Base-by-base conservation (phyloP, 2,329 filamentous ascomycete species). In the Nectriaceae sp. region DNA sequence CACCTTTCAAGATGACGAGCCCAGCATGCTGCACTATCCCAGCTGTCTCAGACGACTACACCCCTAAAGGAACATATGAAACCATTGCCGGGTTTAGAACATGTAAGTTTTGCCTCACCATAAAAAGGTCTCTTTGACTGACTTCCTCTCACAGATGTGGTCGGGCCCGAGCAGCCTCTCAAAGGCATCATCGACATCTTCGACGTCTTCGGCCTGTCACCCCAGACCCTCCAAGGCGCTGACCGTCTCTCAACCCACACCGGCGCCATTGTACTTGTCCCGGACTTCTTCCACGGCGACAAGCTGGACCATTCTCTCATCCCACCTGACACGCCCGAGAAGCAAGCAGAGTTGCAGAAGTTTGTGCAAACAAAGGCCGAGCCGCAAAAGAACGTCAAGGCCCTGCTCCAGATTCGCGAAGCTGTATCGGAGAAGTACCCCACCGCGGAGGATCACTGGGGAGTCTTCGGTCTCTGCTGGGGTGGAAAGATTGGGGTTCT, bases 391-490 rank as follows among this genome's bases (percentile, higher is more conserved):
- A 69, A 64, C 36, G 49, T 66, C 8, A 59, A 56, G 5, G 63
- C 61, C 24, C 44, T 77, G 21, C 45, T 67, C 16, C 53, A 54
- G 10, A 53, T 72, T 1, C 57, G 72, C 3, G 53, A 55, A 36
- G 68, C 61, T 16, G 62, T 68, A 5, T 65, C 61, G 20, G 49
- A 50, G 16, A 60, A 48, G 31, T 77, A 66, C 53, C 66, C 68
- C 0, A 56, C 44, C 3, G 68, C 74, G 2, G 63, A 70, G 42
- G 71, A 62, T 19, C 76, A 74, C 22, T 59, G 67, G 67, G 76
- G 67, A 1, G 60, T 70, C 4, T 70, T 77, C 44, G 77, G 77
- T 3, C 61, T 78, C 5, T 80, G 77, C 59, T 80, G 76, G 74
- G 76, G 77, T 3, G 75, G 75, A 13, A 78, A 73, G 63, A 52